Evolutionary conservation across 1,139 yeast genomes (phyloP).

Genomic region (Barnettozyma hawaiiensis): DNA sequence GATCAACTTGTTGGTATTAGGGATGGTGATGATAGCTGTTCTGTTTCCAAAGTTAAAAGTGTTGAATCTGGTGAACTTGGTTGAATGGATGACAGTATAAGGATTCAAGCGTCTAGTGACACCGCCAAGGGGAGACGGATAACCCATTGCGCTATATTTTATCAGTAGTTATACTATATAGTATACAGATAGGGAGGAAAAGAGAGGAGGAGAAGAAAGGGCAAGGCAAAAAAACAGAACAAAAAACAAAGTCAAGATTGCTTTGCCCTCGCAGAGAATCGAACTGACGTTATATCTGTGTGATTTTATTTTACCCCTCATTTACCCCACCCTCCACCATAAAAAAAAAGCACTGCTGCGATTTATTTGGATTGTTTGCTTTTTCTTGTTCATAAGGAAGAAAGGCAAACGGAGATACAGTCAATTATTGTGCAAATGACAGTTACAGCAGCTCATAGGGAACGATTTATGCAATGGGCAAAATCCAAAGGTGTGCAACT

Average conservation of each 20-base stretch:
- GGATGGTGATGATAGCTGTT: slow-evolving; percentile 41
- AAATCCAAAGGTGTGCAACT: slow-evolving; percentile 9
- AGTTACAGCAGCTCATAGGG: neutral
- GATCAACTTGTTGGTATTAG: slow-evolving; percentile 34
- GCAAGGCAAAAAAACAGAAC: too few species aligned
- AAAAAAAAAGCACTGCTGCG: too few species aligned
- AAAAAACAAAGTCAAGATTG: too few species aligned
- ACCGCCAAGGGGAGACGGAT: slow-evolving; percentile 21
- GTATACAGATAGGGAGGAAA: neutral
- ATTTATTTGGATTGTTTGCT: too few species aligned
- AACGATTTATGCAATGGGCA: slow-evolving; percentile 18
- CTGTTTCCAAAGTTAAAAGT: slow-evolving; percentile 44
- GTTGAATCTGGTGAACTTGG: slow-evolving; percentile 2
- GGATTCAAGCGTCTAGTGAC: slow-evolving; percentile 6
- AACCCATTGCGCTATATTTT: slow-evolving; percentile 17
- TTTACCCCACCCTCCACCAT: neutral
- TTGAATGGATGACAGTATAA: slow-evolving; percentile 6
- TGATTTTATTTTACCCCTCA: too few species aligned
- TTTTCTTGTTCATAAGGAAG: too few species aligned
- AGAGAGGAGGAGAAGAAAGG: too few species aligned
- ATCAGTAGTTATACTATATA: neutral
- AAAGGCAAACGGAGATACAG: too few species aligned
- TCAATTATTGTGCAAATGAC: too few species aligned
- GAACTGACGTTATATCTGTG: neutral
- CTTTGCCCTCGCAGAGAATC: neutral